Conservation (phyloP, 2,329 filamentous ascomycete genomes). For the Trichoderma aggressivum region DNA sequence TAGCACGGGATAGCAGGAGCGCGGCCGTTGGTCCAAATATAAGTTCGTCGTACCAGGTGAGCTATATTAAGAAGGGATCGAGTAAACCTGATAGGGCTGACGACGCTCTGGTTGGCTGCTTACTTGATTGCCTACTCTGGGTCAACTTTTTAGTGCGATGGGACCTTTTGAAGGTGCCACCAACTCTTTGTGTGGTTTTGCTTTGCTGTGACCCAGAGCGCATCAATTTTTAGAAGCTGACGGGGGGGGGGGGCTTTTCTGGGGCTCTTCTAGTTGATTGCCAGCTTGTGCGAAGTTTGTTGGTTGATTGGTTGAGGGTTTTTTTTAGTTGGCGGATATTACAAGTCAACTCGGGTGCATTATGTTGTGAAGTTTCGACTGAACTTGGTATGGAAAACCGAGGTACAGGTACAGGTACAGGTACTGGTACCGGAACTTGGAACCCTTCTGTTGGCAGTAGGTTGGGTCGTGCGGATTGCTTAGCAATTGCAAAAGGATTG, state of each 20-base stretch:
- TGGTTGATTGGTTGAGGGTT: background rate
- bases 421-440: background rate
- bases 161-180: background rate
- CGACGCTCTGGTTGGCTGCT: background rate
- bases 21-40: conserved; percentile 1
- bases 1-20: background rate
- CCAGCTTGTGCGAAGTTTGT: background rate
- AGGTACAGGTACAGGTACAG: background rate
- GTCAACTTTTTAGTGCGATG: background rate
- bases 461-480: background rate
- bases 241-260: background rate
- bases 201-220: background rate
- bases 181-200: background rate
- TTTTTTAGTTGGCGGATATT: background rate
- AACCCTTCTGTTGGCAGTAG: background rate
- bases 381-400: background rate
- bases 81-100: conserved; percentile 5
- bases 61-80: background rate
- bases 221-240: conserved; percentile 15
- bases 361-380: background rate
- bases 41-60: background rate
- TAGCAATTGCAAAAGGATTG: background rate
- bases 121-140: background rate
- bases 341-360: background rate
- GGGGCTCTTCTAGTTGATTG: background rate